Evolutionary conservation across 495 filamentous ascomycete species (phyloP).

Genomic region (Hypoxylon lienhwacheense): DNA sequence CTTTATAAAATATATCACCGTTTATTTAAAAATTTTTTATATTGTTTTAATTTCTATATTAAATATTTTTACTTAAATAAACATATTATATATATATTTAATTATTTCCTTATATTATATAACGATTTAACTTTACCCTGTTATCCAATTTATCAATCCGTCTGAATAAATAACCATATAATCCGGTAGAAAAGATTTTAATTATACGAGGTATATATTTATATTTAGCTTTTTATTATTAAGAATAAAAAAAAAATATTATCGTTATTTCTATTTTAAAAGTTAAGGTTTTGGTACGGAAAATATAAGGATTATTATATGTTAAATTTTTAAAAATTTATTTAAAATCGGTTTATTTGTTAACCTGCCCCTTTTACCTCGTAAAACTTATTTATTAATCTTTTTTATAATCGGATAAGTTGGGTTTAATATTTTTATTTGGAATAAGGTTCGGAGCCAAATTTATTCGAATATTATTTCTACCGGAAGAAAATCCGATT

Average conservation of each 20-base stretch:
- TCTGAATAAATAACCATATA: not conserved
- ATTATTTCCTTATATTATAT: not conserved
- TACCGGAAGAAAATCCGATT: not conserved
- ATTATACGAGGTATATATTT: not conserved
- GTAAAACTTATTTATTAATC: not conserved
- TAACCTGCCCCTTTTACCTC: not conserved
- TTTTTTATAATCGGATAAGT: not conserved
- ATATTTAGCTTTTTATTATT: not conserved
- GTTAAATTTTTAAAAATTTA: not conserved
- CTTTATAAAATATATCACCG: not conserved
- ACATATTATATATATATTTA: not conserved
- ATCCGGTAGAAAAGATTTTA: not conserved
- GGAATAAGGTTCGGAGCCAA: not conserved
- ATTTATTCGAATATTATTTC: not conserved
- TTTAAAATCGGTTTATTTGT: not conserved
- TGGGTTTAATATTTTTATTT: not conserved
- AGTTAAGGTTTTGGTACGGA: not conserved
- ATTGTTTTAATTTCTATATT: not conserved
- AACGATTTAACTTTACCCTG: not conserved
- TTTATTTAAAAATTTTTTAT: not conserved
- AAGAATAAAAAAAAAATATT: not conserved
- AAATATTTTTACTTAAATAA: not conserved
- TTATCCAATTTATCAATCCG: not conserved
- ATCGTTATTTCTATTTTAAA: not conserved
- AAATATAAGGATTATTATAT: not conserved